Base-by-base conservation (phyloP, 495 filamentous ascomycete genomes). In the Talaromyces borbonicus region DNA sequence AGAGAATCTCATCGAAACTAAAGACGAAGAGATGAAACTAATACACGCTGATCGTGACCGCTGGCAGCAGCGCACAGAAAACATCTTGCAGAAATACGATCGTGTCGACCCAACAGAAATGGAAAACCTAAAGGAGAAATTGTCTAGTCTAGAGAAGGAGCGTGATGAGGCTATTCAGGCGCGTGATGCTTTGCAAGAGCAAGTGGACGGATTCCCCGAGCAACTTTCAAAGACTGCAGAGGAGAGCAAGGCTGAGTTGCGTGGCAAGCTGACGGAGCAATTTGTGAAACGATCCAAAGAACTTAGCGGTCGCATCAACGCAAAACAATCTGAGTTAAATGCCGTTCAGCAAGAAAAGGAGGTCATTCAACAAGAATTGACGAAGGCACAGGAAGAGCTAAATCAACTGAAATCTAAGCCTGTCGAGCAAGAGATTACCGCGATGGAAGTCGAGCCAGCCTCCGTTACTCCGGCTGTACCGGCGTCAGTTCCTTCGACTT, bases 1-100 rank as follows among this genome's bases (percentile, higher is more conserved):
- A 3, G 85, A 95, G 58, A 83, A 79, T 44, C 78, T 90, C 47
- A 73, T 81, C 38, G 78, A 82, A 48, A 85, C 80, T 25, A 83
- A 83, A 58, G 84, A 93, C 40, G 87, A 81, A 4, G 90, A 99
- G 57, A 77, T 93, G 60, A 82, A 81, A 49, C 72, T 95, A 30
- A 66, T 95, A 15, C 81, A 90, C 48, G 81, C 86, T 48, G 88
- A 95, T 57, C 78, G 89, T 4, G 90, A 97, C 54, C 79, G 80
- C 22, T 95, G 90, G 80, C 88, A 93, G 56, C 86, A 94, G 63
- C 80, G 93, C 15, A 86, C 87, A 9, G 88, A 97, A 56, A 85
- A 92, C 47, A 95, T 97, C 40, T 77, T 98, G 16, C 85, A 87
- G 51, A 96, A 95, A 55, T 95, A 97, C 58, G 89, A 95, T 51